A percentile compares a stretch with the other conserved stretches of the same genome.
Evolutionary conservation across 2,329 filamentous ascomycete species (phyloP).

Genomic region (Venturia aucupariae): DNA sequence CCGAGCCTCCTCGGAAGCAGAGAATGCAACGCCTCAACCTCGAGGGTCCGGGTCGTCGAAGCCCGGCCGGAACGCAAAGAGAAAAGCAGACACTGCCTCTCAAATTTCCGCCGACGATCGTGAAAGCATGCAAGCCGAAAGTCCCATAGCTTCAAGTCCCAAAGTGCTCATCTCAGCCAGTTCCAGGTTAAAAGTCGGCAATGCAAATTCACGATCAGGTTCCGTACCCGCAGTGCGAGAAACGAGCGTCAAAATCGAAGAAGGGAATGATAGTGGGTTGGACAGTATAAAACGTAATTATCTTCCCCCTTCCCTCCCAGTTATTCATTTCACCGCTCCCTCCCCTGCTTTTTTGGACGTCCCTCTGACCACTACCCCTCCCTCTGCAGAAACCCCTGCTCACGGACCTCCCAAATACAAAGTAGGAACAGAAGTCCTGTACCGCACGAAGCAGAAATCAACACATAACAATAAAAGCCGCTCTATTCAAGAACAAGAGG

Average conservation of each 20-base stretch:
- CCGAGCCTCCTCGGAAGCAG: constrained; percentile 36
- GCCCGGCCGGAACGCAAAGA: constrained; percentile 18
- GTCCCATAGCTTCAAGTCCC: constrained; percentile 21
- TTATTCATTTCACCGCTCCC: not conserved
- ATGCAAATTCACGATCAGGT: constrained; percentile 23
- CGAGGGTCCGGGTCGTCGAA: constrained; percentile 28
- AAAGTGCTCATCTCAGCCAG: constrained; percentile 12
- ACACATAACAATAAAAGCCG: constrained; percentile 17
- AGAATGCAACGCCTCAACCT: constrained; percentile 24
- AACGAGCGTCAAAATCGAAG: constrained; percentile 42
- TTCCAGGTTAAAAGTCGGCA: constrained; percentile 15
- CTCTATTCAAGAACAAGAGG: constrained; percentile 4
- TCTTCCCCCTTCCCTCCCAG: not conserved
- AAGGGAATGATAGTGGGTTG: constrained; percentile 35
- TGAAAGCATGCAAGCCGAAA: constrained; percentile 28
- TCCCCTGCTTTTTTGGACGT: not conserved
- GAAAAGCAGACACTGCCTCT: constrained; percentile 23
- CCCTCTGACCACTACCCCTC: not conserved
- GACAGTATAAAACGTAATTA: constrained; percentile 34
- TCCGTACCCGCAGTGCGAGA: constrained; percentile 39
- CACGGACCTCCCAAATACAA: constrained; percentile 11
- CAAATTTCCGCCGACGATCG: constrained; percentile 10
- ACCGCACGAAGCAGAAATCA: constrained; percentile 31
- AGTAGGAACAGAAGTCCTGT: constrained; percentile 41
- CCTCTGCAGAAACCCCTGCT: not conserved